A percentile compares a stretch with the other conserved stretches of the same genome.
Evolutionary conservation across 345 rosid species (phyloP).

Genomic region (Melaleuca alternifolia): DNA sequence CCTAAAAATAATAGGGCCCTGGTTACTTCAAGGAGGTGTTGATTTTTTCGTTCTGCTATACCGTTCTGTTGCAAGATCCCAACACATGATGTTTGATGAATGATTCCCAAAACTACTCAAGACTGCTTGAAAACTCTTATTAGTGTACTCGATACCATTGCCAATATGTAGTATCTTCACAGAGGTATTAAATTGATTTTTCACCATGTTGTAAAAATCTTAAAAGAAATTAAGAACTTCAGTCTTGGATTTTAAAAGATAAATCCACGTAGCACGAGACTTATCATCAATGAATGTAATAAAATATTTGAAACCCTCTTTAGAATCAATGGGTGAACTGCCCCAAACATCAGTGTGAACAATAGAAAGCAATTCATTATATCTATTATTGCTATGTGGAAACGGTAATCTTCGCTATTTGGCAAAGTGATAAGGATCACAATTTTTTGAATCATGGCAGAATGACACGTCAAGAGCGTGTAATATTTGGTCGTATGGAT

Average conservation of each 20-base stretch:
- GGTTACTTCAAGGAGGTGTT: neutral
- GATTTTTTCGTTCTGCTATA: neutral
- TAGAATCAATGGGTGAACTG: neutral
- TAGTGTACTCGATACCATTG: neutral
- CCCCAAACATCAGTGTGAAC: neutral
- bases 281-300: neutral
- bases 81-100: neutral
- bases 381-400: neutral
- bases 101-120: neutral
- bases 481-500: neutral
- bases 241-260: neutral
- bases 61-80: neutral
- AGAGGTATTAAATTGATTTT: neutral
- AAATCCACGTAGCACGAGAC: neutral
- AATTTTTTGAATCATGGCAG: neutral
- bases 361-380: neutral
- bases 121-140: neutral
- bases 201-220: neutral
- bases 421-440: neutral
- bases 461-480: neutral
- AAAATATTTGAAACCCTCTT: neutral
- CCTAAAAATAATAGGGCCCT: neutral
- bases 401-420: neutral
- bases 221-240: neutral
- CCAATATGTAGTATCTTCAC: neutral